Conservation (phyloP, 257 asterid genomes). For the Nicotiana obtusifolia region DNA sequence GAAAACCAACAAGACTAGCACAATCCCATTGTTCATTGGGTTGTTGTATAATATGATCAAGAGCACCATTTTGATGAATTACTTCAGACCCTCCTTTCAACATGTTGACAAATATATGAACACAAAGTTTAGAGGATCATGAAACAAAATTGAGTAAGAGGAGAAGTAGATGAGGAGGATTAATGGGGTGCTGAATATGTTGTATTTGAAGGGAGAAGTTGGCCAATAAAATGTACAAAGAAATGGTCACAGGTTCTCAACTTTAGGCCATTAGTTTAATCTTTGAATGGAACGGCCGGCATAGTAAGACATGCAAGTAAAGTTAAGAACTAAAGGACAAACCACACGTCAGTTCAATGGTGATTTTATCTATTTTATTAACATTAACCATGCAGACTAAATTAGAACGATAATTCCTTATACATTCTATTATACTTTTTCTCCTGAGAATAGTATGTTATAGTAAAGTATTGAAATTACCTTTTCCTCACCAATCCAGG, state of each 20-base stretch:
- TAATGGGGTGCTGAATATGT: neutral
- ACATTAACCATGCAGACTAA: neutral
- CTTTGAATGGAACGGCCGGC: constrained; percentile 55
- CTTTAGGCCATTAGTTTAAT: constrained; percentile 8
- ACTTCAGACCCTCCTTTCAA: constrained; percentile 26
- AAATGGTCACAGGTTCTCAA: constrained; percentile 15
- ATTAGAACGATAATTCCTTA: neutral
- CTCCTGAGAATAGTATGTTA: neutral
- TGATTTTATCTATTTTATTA: constrained; percentile 22
- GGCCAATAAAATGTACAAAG: constrained; percentile 10
- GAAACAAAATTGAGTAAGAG: neutral
- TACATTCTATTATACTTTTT: neutral
- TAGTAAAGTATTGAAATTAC: no score
- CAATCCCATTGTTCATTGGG: constrained; percentile 32
- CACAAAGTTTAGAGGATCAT: neutral
- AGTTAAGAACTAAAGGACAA: constrained; percentile 36
- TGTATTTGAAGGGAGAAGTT: constrained; percentile 16
- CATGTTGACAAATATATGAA: constrained; percentile 3
- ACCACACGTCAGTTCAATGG: constrained; percentile 40
- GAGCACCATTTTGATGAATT: constrained; percentile 1
- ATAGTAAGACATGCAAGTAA: constrained; percentile 45
- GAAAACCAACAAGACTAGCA: constrained; percentile 1
- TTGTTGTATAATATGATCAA: constrained; percentile 37
- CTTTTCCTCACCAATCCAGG: no score
- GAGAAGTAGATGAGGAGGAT: neutral